A percentile compares a stretch with the other conserved stretches of the same genome.
Evolutionary conservation across 768 basidiomycete genomes (phyloP).

Genomic region (Pisolithus microcarpus): DNA sequence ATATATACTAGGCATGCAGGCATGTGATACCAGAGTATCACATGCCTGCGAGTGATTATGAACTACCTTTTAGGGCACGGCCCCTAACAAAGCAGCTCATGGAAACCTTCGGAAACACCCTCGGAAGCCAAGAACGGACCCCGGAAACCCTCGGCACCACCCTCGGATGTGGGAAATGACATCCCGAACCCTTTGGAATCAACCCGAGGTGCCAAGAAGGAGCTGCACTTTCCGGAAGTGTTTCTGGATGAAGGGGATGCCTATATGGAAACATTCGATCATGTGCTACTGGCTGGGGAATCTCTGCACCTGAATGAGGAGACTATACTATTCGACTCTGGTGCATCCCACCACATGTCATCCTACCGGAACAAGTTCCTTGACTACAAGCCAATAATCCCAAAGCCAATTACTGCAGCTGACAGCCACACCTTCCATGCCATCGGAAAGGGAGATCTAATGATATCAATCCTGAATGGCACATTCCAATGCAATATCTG

Average conservation of each 20-base stretch:
- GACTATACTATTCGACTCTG: neutral
- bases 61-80: too few species aligned
- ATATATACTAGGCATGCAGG: too few species aligned
- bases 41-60: too few species aligned
- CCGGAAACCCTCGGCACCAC: too few species aligned
- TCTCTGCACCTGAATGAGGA: neutral
- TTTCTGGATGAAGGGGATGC: neutral
- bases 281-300: neutral
- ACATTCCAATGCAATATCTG: neutral
- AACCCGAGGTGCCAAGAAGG: neutral
- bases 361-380: neutral
- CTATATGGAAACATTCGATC: neutral
- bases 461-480: conserved; percentile 15
- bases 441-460: conserved; percentile 15
- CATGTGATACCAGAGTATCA: too few species aligned
- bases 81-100: too few species aligned
- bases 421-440: conserved; percentile 1
- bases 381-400: conserved; percentile 7
- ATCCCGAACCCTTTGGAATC: too few species aligned
- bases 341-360: neutral
- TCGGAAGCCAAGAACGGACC: too few species aligned
- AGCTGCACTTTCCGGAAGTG: neutral
- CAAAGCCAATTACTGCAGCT: conserved; percentile 18
- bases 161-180: too few species aligned
- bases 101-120: too few species aligned